These are phyloP conservation scores for Penicillium steckii DNA, from an alignment of 495 filamentous ascomycete species.

Conservation along the genomic window DNA sequence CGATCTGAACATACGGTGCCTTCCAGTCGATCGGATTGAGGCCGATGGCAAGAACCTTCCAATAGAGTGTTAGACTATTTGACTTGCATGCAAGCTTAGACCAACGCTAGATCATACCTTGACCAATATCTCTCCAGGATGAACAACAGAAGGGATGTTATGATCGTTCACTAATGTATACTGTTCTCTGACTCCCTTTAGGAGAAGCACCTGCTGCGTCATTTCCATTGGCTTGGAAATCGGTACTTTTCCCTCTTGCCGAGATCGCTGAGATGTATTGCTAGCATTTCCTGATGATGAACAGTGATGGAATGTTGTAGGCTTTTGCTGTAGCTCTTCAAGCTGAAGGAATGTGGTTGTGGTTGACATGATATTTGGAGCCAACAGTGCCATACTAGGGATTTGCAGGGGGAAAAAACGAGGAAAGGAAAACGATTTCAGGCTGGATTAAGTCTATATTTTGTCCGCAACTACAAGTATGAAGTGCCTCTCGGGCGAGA, in stretches of 20 bases:
- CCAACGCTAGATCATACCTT: conserved; percentile 27
- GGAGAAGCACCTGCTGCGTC: conserved; percentile 34
- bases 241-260: not conserved
- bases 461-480: conserved; percentile 1
- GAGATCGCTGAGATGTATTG: not conserved
- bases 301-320: conserved; percentile 16
- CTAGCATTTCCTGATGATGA: conserved; percentile 6
- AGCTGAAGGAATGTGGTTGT: conserved; percentile 30
- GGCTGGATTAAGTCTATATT: conserved; percentile 17
- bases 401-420: not conserved
- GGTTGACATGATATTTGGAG: conserved; percentile 24
- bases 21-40: conserved; percentile 77
- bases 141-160: conserved; percentile 43
- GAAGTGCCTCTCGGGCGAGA: conserved; percentile 28
- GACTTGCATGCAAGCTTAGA: not conserved
- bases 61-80: conserved; percentile 1
- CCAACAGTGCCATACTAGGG: conserved; percentile 16
- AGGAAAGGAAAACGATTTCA: not conserved
- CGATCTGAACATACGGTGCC: conserved; percentile 50
- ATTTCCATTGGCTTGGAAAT: conserved; percentile 2
- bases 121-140: conserved; percentile 54
- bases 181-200: conserved; percentile 36
- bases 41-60: conserved; percentile 54
- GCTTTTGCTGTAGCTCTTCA: conserved; percentile 15
- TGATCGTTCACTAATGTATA: conserved; percentile 47